Evolutionary conservation across 2,329 filamentous ascomycete species (phyloP).

Genomic region (Cordyceps cateniannulata): DNA sequence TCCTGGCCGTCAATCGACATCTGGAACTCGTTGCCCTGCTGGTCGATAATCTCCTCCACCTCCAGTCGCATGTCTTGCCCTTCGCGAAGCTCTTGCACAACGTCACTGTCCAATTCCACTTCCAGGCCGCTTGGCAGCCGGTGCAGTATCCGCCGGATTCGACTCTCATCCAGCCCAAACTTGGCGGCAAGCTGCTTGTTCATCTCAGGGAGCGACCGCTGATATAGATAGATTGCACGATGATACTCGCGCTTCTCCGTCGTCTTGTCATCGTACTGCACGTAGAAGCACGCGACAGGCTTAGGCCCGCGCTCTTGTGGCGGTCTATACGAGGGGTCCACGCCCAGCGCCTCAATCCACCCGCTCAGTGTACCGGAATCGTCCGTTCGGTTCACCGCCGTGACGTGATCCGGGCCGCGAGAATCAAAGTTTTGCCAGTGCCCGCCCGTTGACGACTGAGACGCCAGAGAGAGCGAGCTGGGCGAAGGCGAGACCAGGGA

Average conservation of each 20-base stretch:
- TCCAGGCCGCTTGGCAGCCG: slow-evolving; percentile 69
- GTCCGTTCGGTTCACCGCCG: slow-evolving; percentile 46
- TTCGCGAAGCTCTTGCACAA: slow-evolving; percentile 75
- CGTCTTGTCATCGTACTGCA: slow-evolving; percentile 51
- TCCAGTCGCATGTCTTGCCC: slow-evolving; percentile 87
- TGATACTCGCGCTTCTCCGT: slow-evolving; percentile 59
- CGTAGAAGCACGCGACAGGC: slow-evolving; percentile 81
- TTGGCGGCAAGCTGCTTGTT: slow-evolving; percentile 68
- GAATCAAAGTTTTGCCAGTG: slow-evolving; percentile 55
- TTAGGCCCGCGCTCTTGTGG: slow-evolving; percentile 66
- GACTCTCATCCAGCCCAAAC: slow-evolving; percentile 68
- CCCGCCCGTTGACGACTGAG: slow-evolving; percentile 38
- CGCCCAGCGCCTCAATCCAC: slow-evolving; percentile 86
- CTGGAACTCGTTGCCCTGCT: slow-evolving; percentile 52
- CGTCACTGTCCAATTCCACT: slow-evolving; percentile 85
- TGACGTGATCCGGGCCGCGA: slow-evolving; percentile 48
- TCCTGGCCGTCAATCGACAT: slow-evolving; percentile 50
- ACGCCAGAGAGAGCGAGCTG: slow-evolving; percentile 57
- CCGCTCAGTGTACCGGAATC: slow-evolving; percentile 62
- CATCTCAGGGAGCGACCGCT: slow-evolving; percentile 70
- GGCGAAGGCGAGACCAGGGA: slow-evolving; percentile 62
- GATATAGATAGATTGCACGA: slow-evolving; percentile 77
- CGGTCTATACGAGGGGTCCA: slow-evolving; percentile 79
- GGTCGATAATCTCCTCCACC: slow-evolving; percentile 41
- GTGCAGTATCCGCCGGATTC: slow-evolving; percentile 64